A percentile compares a stretch with the other conserved stretches of the same genome.
These are phyloP conservation scores for Nemania sp. DNA, from an alignment of 2,329 filamentous ascomycete genomes.

Conservation along the genomic window DNA sequence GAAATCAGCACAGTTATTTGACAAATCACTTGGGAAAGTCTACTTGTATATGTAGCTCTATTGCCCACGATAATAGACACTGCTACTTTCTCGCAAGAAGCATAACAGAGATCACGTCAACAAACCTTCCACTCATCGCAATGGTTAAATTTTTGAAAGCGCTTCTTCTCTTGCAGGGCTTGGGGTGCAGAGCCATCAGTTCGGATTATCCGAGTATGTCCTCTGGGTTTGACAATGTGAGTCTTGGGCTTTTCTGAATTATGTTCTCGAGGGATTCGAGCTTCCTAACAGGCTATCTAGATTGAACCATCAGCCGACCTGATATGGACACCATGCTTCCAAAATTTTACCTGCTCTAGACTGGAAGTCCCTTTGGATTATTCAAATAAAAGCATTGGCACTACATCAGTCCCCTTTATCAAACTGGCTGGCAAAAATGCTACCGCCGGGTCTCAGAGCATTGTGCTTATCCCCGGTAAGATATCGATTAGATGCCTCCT, in stretches of 20 bases:
- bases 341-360: slow-evolving; percentile 36
- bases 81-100: slow-evolving; percentile 3
- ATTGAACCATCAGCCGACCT: slow-evolving; percentile 39
- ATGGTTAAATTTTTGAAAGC: slow-evolving; percentile 23
- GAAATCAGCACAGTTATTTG: not conserved
- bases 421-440: slow-evolving; percentile 39
- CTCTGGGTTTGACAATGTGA: slow-evolving; percentile 29
- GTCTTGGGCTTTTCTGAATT: slow-evolving; percentile 6
- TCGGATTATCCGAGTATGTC: slow-evolving; percentile 27
- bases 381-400: slow-evolving; percentile 34
- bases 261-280: slow-evolving; percentile 10
- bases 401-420: slow-evolving; percentile 37
- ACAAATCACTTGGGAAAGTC: slow-evolving; percentile 11
- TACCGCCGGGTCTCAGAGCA: slow-evolving; percentile 34
- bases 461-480: slow-evolving; percentile 37
- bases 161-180: slow-evolving; percentile 25
- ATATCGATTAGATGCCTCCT: not conserved
- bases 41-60: slow-evolving; percentile 26
- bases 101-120: slow-evolving; percentile 2
- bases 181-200: slow-evolving; percentile 31
- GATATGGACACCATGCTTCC: slow-evolving; percentile 40
- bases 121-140: not conserved
- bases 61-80: slow-evolving; percentile 9
- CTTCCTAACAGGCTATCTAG: slow-evolving; percentile 26
- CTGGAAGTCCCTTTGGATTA: slow-evolving; percentile 40